Evolutionary conservation across 2,329 filamentous ascomycete genomes (phyloP), one percentile per base, ranked within the genome.

Genomic region (Colletotrichum salicis): DNA sequence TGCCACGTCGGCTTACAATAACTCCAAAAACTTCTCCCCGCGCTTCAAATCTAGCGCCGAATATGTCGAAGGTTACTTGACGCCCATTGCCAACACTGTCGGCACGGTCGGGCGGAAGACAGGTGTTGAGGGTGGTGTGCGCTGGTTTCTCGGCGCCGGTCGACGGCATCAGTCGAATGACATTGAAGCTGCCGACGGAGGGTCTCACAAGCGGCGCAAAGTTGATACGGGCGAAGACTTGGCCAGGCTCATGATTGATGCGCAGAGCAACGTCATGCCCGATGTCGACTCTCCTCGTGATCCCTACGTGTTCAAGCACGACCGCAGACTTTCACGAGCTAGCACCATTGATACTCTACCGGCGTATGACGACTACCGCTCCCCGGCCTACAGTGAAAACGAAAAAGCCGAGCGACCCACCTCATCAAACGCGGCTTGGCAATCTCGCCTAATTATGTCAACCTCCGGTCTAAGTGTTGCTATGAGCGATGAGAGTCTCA

Each of bases 391-490:
- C 76, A 91, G 92, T 64, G 92, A 94, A 75, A 84, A 87, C 1
- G 81, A 79, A 71, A 79, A 78, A 72, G 77, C n/a, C 73, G 74
- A 72, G 77, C 78, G 72, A 12, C 68, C 75, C 37, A 72, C 76
- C 15, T 74, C 77, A 10, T 74, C 75, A 57, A 76, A 75, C 10
- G 72, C 76, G 33, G 79, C 86, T 78, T 97, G 95, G 94, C 94
- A 93, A 73, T 94, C 93, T 12, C 91, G 95, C 15, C 85, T 98
- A 22, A 93, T 97, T 75, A 93, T 97, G 80, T 95, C 94, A 5
- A 98, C 96, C 0, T 97, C 95, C 0, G 96, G 95, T 0, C 87
- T 98, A 1, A 95, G 95, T 74, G 92, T 97, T 19, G 95, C 96
- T 1, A 94, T 99, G 88, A 97, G 93, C 77, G 93, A 97, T 22